Conservation (phyloP, 306 rosid species). For the Mucuna pruriens region DNA sequence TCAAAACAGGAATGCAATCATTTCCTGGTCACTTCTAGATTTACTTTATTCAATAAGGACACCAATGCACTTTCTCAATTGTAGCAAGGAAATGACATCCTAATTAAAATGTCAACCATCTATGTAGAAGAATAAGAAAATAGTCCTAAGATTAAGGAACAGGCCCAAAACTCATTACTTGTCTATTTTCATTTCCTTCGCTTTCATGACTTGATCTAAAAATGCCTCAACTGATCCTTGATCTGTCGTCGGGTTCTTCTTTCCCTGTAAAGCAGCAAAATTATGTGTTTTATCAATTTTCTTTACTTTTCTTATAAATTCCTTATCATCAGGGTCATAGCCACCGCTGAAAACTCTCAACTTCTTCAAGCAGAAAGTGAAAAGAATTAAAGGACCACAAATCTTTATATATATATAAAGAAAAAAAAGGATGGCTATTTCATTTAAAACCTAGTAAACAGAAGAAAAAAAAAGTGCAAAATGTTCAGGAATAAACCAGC, state of each 20-base stretch:
- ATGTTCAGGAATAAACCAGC: constrained; percentile 1
- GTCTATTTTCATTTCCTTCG: constrained; percentile 93
- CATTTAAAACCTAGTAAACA: constrained; percentile 1
- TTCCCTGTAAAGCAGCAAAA: constrained; percentile 69
- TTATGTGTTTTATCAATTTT: background rate
- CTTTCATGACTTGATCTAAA: constrained; percentile 70
- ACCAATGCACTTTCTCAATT: background rate
- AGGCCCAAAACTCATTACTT: constrained; percentile 52
- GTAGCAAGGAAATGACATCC: constrained; percentile 20
- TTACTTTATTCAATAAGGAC: background rate
- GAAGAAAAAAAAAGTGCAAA: background rate
- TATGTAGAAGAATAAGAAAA: constrained; percentile 11
- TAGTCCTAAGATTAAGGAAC: background rate
- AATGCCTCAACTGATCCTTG: constrained; percentile 63
- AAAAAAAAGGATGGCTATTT: background rate
- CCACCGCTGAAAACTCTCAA: background rate
- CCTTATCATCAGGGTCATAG: constrained; percentile 22
- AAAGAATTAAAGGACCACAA: background rate
- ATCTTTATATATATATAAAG: background rate
- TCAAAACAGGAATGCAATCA: background rate
- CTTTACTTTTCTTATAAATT: background rate
- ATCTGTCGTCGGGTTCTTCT: constrained; percentile 88
- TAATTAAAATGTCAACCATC: constrained; percentile 22
- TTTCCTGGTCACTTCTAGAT: background rate
- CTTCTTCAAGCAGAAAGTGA: background rate